Evolutionary conservation across 495 filamentous ascomycete genomes (phyloP), one percentile per base, ranked within the genome.

Genomic region (Xylaria palmicola): DNA sequence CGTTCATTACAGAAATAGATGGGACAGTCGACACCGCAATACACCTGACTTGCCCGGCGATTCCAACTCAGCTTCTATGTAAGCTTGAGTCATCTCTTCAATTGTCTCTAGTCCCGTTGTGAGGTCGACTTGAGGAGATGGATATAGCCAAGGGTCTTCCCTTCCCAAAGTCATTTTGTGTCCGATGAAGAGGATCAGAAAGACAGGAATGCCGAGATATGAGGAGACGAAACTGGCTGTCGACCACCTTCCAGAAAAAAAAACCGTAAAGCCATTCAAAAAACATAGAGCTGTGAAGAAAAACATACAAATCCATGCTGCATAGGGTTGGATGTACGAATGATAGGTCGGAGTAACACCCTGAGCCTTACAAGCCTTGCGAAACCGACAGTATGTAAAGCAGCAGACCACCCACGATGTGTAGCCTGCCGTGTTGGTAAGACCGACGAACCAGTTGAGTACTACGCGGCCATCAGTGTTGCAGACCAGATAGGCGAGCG

Each of bases 191-290:
- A 88, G 72, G 24, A 77, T 57, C 51, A 85, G 47, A 60, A 86
- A 86, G 17, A 82, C 79, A 0, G 83, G 84, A 52, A 87, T 82
- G 6, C 84, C 84, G 56, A 88, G 81, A 54, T 89, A 89, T 0
- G 85, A 77, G 6, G 85, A 84, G 49, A 89, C 72, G 67, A 89
- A 89, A 40, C 43, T 53, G 17, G 64, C 54, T 1, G 40, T 59
- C 13, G 51, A 56, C 50, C 69, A 88, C 8, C 82, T 67, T 0
- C 76, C 74, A 0, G 83, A 81, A 68, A 85, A 86, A 65, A 88
- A 88, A 19, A 84, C 82, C 26, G 79, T 78, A 67, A 87, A 88
- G 6, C 86, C 86, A 65, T 86, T 88, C 66, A 87, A 79, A 6
- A 88, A 67, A 4, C 70, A 68, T 44, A 88, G 74, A 55, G 87